A percentile compares a stretch with the other conserved stretches of the same genome.
Evolutionary conservation across 2,329 filamentous ascomycete species (phyloP).

Genomic region (Didymella pinodella): DNA sequence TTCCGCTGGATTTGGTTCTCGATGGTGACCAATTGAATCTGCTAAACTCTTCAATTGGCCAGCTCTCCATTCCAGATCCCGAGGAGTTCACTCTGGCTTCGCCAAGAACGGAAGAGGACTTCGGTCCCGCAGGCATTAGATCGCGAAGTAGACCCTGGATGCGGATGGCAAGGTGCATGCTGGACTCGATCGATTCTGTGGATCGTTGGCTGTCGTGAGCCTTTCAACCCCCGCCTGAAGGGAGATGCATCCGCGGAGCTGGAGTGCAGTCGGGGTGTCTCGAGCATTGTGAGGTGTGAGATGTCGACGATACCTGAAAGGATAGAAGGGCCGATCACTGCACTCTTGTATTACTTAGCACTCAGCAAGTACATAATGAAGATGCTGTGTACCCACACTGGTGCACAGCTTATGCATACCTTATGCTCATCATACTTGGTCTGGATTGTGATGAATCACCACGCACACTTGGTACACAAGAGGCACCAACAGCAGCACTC

Average conservation of each 20-base stretch:
- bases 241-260: constrained; percentile 6
- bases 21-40: not conserved
- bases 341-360: constrained; percentile 2
- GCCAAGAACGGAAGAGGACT: constrained; percentile 7
- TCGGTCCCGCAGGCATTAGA: constrained; percentile 4
- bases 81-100: constrained; percentile 2
- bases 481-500: not conserved
- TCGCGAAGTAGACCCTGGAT: constrained; percentile 2
- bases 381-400: constrained; percentile 9
- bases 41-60: not conserved
- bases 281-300: not conserved
- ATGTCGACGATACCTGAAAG: not conserved
- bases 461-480: not conserved
- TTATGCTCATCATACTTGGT: constrained; percentile 6
- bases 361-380: not conserved
- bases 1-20: not conserved
- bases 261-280: not conserved
- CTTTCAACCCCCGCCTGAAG: not conserved
- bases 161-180: constrained; percentile 3
- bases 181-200: not conserved
- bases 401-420: constrained; percentile 7
- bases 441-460: constrained; percentile 17
- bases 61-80: not conserved
- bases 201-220: not conserved
- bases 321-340: constrained; percentile 9